Evolutionary conservation across 2,329 filamentous ascomycete species (phyloP), one percentile per base, ranked within the genome.

Genomic region (Zalaria obscura): DNA sequence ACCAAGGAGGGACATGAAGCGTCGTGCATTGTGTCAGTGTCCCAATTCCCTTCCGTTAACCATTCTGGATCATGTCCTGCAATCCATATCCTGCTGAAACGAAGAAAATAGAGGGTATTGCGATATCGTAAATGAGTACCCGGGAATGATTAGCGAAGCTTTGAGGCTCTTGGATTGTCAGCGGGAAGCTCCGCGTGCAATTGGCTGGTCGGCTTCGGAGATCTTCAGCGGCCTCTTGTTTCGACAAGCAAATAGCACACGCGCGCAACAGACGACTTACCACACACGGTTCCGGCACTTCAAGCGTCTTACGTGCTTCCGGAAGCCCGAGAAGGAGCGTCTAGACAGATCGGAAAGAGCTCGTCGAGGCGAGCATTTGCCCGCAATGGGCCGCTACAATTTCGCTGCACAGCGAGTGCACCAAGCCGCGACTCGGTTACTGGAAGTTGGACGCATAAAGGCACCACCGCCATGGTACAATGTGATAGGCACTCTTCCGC

Each of bases 1-100:
- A 63, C 67, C 67, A 65, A 71, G 59, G 64, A 69, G 64, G 72
- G 72, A 75, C 76, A 80, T 80, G 73, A 72, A 72, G 70, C 56
- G 64, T 59, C 65, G 65, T 62, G 69, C 76, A 80, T 79, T 52
- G 66, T 76, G 72, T 63, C 61, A 63, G 39, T 40, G 32, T 29
- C 26, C 27, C 40, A 42, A 29, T 38, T 35, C 29, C 35, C 42
- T 29, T 41, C 36, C 39, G 35, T 32, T n/a, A 25, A 27, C 27
- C 42, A 44, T 41, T 32, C 9, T 27, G 38, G 25, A 41, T 18
- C 38, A 40, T 41, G 29, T 40, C 25, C 31, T 42, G 28, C 9
- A 38, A 5, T 28, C 29, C 18, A 18, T 18, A 18, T 18, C 2
- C 18, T 18, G 2, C 2, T 18, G 18, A 18, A 18, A 18, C 18